Percentiles rank a stretch among this genome's conserved stretches.
These are phyloP conservation scores for Nemania serpens DNA, from an alignment of 2,329 filamentous ascomycete genomes.

Conservation along the genomic window DNA sequence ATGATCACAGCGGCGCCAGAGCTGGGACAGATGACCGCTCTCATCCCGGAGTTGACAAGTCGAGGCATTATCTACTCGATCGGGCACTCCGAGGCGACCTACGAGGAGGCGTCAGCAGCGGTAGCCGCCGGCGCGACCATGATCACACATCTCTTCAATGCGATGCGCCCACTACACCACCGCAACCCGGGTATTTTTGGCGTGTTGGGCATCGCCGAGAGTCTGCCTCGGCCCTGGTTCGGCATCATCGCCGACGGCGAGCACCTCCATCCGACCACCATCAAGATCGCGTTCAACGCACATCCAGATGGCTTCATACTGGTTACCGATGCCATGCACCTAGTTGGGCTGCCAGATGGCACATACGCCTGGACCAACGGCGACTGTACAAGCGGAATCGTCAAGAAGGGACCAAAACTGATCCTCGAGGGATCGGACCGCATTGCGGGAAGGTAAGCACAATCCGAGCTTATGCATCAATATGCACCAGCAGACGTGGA, in stretches of 20 bases:
- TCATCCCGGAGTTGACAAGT: conserved; percentile 69
- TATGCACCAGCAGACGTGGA: background rate
- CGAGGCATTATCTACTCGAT: conserved; percentile 77
- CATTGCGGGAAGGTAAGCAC: conserved; percentile 73
- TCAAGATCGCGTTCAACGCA: conserved; percentile 87
- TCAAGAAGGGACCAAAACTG: conserved; percentile 74
- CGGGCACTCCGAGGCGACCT: conserved; percentile 86
- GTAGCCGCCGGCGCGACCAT: conserved; percentile 79
- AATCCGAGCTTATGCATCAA: background rate
- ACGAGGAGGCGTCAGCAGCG: conserved; percentile 76
- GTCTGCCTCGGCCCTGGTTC: conserved; percentile 71
- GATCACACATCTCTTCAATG: conserved; percentile 94
- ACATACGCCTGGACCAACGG: conserved; percentile 85
- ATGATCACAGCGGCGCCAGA: conserved; percentile 90
- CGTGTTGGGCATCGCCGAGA: conserved; percentile 71
- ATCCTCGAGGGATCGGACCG: conserved; percentile 78
- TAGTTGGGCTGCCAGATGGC: conserved; percentile 83
- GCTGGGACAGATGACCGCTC: conserved; percentile 67
- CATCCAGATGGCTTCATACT: conserved; percentile 85
- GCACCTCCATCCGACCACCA: conserved; percentile 83
- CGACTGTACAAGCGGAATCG: conserved; percentile 58
- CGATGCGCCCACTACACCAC: conserved; percentile 88
- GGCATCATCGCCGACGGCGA: conserved; percentile 91
- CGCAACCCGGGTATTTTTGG: conserved; percentile 91
- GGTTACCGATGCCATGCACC: conserved; percentile 90